These are phyloP conservation scores for Puya raimondii DNA, from an alignment of 176 grass and related monocot genomes.

Conservation along the genomic window DNA sequence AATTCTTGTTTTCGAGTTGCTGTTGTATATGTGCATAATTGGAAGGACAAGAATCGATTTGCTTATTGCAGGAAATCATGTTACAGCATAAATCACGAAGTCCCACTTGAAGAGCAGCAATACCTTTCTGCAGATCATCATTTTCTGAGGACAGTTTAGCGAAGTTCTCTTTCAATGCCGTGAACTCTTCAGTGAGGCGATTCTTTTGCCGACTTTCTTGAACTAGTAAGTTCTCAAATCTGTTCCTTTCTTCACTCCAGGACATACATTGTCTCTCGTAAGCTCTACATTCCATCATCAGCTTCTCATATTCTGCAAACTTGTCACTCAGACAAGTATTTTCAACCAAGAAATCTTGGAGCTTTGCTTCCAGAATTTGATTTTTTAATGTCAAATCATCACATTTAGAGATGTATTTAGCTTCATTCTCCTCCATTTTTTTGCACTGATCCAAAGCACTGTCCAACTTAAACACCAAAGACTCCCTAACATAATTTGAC, in stretches of 20 bases:
- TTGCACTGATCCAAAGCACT: constrained; percentile 48
- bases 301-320: constrained; percentile 32
- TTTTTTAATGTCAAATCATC: constrained; percentile 63
- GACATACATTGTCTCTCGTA: constrained; percentile 49
- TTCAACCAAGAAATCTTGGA: constrained; percentile 59
- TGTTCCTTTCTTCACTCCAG: constrained; percentile 57
- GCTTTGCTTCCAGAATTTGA: constrained; percentile 75
- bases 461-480: constrained; percentile 39
- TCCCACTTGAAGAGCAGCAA: constrained; percentile 38
- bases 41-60: constrained; percentile 30
- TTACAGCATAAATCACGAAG: constrained; percentile 26
- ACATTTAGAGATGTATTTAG: constrained; percentile 51
- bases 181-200: constrained; percentile 43
- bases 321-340: constrained; percentile 41
- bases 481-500: constrained; percentile 47
- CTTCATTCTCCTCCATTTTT: constrained; percentile 58
- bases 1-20: constrained; percentile 43
- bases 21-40: constrained; percentile 34
- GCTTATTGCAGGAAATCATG: constrained; percentile 38
- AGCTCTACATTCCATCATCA: constrained; percentile 33
- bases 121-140: constrained; percentile 33
- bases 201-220: constrained; percentile 49
- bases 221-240: constrained; percentile 50
- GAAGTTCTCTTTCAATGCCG: constrained; percentile 52
- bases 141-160: constrained; percentile 41